Evolutionary conservation across 768 basidiomycete genomes (phyloP), one percentile per base, ranked within the genome.

Genomic region (Bullera alba): DNA sequence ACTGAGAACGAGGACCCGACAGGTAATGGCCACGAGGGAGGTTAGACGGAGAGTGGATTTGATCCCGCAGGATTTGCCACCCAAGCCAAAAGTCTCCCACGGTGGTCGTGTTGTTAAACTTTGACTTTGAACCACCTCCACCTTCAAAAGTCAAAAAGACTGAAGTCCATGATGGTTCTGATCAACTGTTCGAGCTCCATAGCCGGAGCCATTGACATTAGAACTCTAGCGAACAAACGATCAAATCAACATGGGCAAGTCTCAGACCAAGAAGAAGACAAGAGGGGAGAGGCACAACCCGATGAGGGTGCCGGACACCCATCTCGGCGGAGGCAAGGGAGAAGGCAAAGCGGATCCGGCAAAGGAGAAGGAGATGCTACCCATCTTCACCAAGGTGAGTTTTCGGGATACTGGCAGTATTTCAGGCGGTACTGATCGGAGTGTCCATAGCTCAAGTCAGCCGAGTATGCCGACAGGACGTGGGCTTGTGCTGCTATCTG

Each of bases 401-500:
- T 28, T 27, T 4, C 4, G 35, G 8, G 17, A 83, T 83, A 8
- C 17, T 22, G 15, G 12, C 29, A 29, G 19, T 23, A 29, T 25
- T 14, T 16, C 28, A 26, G 21, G 15, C 27, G 15, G 10, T 7
- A 19, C 27, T 32, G 22, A 34, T 41, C 19, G 23, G 19, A 6
- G 7, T 16, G 15, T 22, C 15, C 5, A 0, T 51, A 74, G 71
- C 69, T 74, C 41, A 60, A 56, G 34, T 67, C 71, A 2, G 46
- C 70, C 60, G 88, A 93, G 59, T 77, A 79, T 6, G 74, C 79
- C 1, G 92, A 96, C 58, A 81, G 92, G 46, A 87, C 88, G 69
- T 95, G 89, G 91, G 89, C 91, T 3, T 93, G 91, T 69, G 89
- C 91, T 21, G 90, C 91, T 1, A 85, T 93, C n/a, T 90, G 87